Conservation (phyloP, 306 rosid species). For the Trifolium subterraneum region DNA sequence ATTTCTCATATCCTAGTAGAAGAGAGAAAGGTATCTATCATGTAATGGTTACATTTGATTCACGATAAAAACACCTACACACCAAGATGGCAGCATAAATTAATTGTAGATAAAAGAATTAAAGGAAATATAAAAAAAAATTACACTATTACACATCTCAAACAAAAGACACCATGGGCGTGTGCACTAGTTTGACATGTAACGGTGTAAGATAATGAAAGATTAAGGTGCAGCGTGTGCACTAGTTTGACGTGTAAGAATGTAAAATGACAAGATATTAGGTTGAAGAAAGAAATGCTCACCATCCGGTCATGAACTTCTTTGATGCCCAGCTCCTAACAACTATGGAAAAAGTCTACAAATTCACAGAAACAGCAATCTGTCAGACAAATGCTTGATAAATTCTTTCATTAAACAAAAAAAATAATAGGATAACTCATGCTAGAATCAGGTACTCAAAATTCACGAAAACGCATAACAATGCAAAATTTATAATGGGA, state of each 20-base stretch:
- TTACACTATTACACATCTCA: not conserved
- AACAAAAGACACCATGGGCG: not conserved
- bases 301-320: constrained; percentile 99
- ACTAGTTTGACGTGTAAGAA: constrained; percentile 20
- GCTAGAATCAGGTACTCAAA: constrained; percentile 15
- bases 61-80: not conserved
- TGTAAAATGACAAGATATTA: constrained; percentile 22
- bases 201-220: constrained; percentile 12
- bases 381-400: constrained; percentile 37
- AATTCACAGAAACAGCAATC: constrained; percentile 35
- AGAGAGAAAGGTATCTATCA: constrained; percentile 4
- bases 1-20: constrained; percentile 3
- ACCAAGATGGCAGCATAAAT: constrained; percentile 32
- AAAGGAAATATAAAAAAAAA: not conserved
- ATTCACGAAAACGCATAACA: not conserved
- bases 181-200: too few relatives aligned
- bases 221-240: constrained; percentile 21
- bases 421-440: not conserved
- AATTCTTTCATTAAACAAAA: constrained; percentile 25
- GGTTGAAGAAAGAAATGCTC: constrained; percentile 41
- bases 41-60: constrained; percentile 1
- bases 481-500: constrained; percentile 10
- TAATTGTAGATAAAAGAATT: constrained; percentile 7
- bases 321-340: constrained; percentile 94
- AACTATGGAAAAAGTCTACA: constrained; percentile 91